Conservation (phyloP, 2,329 filamentous ascomycete genomes). For the Trichothecium roseum region DNA sequence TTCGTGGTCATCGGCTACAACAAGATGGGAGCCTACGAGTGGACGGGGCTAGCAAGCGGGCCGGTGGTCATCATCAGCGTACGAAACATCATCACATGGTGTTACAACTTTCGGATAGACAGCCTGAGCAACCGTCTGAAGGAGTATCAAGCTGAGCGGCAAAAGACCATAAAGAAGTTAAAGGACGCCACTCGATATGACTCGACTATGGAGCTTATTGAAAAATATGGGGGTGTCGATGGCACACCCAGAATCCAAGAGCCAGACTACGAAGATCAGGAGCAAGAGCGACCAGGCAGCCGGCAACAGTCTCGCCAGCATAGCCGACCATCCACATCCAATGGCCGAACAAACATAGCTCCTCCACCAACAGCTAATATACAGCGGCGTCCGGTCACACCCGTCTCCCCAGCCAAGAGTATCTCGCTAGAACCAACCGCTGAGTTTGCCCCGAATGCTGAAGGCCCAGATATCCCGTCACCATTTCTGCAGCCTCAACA, state of each 20-base stretch:
- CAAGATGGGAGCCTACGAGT: conserved; percentile 68
- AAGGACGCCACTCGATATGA: conserved; percentile 95
- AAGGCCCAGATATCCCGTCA: conserved; percentile 10
- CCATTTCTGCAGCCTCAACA: conserved; percentile 11
- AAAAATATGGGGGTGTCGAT: conserved; percentile 78
- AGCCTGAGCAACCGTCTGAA: conserved; percentile 60
- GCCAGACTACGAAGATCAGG: conserved; percentile 8
- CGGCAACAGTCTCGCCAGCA: conserved; percentile 2
- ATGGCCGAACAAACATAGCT: conserved; percentile 34
- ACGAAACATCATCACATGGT: conserved; percentile 32
- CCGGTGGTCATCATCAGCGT: conserved; percentile 43
- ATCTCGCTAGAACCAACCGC: conserved; percentile 32
- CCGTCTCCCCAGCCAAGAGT: conserved; percentile 17
- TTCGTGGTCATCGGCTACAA: conserved; percentile 76
- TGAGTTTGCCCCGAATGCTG: conserved; percentile 67
- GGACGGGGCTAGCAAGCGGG: conserved; percentile 65
- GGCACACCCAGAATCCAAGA: conserved; percentile 24
- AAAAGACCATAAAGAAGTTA: conserved; percentile 83
- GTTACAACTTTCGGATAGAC: conserved; percentile 75
- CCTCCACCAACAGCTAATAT: conserved; percentile 57
- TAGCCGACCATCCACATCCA: conserved; percentile 11
- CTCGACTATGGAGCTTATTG: conserved; percentile 81
- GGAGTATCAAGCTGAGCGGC: conserved; percentile 65
- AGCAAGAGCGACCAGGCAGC: conserved; percentile 4
- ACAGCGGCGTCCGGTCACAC: conserved; percentile 24